Conservation (phyloP, 768 basidiomycete genomes). For the Lentinula lateritia region DNA sequence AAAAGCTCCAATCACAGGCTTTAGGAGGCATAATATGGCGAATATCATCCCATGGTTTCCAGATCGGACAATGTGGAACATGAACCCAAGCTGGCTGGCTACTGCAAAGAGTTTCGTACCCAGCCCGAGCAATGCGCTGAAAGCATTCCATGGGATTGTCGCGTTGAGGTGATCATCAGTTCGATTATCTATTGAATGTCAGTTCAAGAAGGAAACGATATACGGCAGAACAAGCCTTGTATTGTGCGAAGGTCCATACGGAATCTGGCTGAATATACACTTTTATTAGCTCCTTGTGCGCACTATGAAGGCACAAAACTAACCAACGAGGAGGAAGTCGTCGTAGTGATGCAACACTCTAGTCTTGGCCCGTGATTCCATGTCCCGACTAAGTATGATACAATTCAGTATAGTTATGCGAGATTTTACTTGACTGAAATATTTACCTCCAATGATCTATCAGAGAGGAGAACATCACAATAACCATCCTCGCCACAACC, state of each 20-base stretch:
- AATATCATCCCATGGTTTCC: constrained; percentile 5
- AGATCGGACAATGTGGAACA: background rate
- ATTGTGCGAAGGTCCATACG: background rate
- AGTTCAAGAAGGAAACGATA: background rate
- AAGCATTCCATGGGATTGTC: background rate
- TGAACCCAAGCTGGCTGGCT: constrained; percentile 1
- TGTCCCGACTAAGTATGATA: background rate
- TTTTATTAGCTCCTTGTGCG: background rate
- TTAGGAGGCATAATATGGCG: background rate
- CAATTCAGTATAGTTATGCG: background rate
- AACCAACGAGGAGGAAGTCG: background rate
- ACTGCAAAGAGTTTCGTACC: background rate
- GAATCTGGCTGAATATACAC: background rate
- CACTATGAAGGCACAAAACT: background rate
- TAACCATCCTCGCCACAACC: background rate
- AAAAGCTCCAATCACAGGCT: background rate
- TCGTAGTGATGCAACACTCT: background rate
- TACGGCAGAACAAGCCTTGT: background rate
- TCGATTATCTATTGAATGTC: background rate
- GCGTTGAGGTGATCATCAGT: constrained; percentile 1
- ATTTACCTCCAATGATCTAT: background rate
- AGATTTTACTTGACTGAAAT: background rate
- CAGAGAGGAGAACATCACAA: background rate
- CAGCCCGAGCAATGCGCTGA: background rate
- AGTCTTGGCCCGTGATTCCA: background rate